phyloP scores from a whole-genome alignment of 2,329 filamentous ascomycete genomes.

The Hypoxylon sp. region DNA sequence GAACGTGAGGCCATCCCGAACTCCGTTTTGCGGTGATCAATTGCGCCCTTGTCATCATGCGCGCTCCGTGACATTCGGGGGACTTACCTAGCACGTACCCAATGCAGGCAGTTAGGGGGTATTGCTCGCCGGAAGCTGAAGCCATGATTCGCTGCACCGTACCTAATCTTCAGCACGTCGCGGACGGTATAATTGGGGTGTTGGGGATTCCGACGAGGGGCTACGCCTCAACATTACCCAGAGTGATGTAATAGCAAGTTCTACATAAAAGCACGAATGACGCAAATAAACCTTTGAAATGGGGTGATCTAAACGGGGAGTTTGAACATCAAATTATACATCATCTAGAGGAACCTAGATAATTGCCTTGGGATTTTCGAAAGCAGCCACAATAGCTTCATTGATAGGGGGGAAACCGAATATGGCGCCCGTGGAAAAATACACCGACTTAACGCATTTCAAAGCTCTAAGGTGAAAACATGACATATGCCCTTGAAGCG shows the following conservation, averaged over 20 bases:
- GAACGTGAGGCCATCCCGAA: neutral
- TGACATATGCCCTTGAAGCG: too few relatives aligned
- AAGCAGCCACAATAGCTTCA: constrained; percentile 11
- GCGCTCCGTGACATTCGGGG: constrained; percentile 15
- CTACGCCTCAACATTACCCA: constrained; percentile 17
- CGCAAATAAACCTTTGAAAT: constrained; percentile 20
- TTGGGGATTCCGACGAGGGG: constrained; percentile 31
- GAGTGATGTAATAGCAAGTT: constrained; percentile 33
- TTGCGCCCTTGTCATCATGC: constrained; percentile 36
- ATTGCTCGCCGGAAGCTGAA: neutral
- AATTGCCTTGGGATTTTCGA: neutral
- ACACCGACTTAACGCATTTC: constrained; percentile 50
- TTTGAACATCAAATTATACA: too few relatives aligned
- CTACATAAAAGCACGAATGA: constrained; percentile 32
- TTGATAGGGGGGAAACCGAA: constrained; percentile 28
- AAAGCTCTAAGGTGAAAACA: constrained; percentile 50
- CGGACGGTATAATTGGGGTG: neutral
- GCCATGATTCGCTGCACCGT: constrained; percentile 24
- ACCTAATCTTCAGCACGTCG: constrained; percentile 1
- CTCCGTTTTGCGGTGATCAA: constrained; percentile 40
- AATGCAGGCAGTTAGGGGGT: constrained; percentile 7
- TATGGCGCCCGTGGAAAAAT: constrained; percentile 46
- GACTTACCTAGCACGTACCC: constrained; percentile 3
- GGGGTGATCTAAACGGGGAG: too few relatives aligned
- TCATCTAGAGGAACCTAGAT: neutral